phyloP scores from a whole-genome alignment of 352 stramenopile species.

The Phytophthora macrochlamydospora region DNA sequence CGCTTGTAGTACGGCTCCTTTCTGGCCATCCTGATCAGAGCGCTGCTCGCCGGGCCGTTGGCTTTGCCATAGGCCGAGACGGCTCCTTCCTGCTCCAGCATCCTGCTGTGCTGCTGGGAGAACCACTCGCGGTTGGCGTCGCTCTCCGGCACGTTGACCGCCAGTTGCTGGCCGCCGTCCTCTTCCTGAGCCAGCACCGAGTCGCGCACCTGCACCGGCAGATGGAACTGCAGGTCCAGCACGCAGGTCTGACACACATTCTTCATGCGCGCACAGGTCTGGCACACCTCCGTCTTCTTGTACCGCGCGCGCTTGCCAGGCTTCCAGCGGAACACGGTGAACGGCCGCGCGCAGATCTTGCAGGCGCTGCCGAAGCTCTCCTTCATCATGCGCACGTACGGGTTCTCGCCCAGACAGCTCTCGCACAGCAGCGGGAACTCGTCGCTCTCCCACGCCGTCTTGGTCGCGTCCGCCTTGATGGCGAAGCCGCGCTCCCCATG shows the following conservation, averaged over 20 bases:
- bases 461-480: slow-evolving; percentile 88
- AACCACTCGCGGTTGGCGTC: slow-evolving; percentile 96
- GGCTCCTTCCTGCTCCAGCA: slow-evolving; percentile 91
- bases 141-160: slow-evolving; percentile 90
- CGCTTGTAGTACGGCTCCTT: slow-evolving; percentile 92
- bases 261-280: slow-evolving; percentile 98
- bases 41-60: slow-evolving; percentile 63
- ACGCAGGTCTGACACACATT: slow-evolving; percentile 99
- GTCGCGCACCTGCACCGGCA: slow-evolving; percentile 95
- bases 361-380: slow-evolving; percentile 96
- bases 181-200: slow-evolving; percentile 74
- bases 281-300: slow-evolving; percentile 99
- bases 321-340: slow-evolving; percentile 98
- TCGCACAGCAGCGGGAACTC: slow-evolving; percentile 99
- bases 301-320: slow-evolving; percentile 96
- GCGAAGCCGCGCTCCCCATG: slow-evolving; percentile 88
- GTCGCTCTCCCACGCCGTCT: slow-evolving; percentile 91
- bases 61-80: slow-evolving; percentile 88
- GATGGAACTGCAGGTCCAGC: slow-evolving; percentile 98
- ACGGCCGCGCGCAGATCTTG: slow-evolving; percentile 98
- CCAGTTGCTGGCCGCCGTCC: slow-evolving; percentile 32
- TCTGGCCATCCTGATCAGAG: slow-evolving; percentile 84
- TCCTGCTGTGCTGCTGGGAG: slow-evolving; percentile 90
- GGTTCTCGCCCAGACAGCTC: slow-evolving; percentile 98
- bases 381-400: slow-evolving; percentile 99